phyloP scores from a whole-genome alignment of 2,329 filamentous ascomycete genomes.

The Camillea tinctor region DNA sequence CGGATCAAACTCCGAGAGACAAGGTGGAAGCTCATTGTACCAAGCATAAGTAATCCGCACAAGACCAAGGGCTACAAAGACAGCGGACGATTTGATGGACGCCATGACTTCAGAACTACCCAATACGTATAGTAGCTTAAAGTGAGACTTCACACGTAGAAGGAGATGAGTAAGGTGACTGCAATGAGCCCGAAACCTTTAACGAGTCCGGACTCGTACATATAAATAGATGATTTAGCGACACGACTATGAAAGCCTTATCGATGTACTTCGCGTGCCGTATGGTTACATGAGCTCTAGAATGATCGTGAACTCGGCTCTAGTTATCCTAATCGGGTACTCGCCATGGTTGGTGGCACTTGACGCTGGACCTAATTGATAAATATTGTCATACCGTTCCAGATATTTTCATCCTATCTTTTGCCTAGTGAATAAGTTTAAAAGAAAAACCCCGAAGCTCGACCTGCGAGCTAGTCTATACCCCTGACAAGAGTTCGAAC shows the following conservation, averaged over 20 bases:
- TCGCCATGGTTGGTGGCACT: background rate
- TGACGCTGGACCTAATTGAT: background rate
- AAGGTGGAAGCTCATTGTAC: conserved; percentile 45
- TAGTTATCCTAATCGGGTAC: background rate
- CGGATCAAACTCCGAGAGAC: conserved; percentile 44
- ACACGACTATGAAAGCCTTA: background rate
- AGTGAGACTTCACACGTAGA: background rate
- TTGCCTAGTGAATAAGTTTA: background rate
- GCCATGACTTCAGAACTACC: conserved; percentile 28
- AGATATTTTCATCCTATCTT: background rate
- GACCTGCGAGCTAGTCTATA: background rate
- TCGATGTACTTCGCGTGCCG: background rate
- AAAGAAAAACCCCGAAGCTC: background rate
- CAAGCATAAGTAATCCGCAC: conserved; percentile 38
- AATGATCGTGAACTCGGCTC: background rate
- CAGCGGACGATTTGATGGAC: conserved; percentile 33
- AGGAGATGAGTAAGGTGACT: background rate
- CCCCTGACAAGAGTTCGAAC: background rate
- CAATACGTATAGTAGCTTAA: background rate
- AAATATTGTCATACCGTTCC: background rate
- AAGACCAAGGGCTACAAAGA: conserved; percentile 40
- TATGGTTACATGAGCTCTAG: background rate
- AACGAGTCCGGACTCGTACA: background rate
- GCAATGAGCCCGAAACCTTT: background rate
- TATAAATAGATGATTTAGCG: background rate